Evolutionary conservation across 2,329 filamentous ascomycete species (phyloP), one percentile per base, ranked within the genome.

Genomic region (Aspergillus pseudotamarii): DNA sequence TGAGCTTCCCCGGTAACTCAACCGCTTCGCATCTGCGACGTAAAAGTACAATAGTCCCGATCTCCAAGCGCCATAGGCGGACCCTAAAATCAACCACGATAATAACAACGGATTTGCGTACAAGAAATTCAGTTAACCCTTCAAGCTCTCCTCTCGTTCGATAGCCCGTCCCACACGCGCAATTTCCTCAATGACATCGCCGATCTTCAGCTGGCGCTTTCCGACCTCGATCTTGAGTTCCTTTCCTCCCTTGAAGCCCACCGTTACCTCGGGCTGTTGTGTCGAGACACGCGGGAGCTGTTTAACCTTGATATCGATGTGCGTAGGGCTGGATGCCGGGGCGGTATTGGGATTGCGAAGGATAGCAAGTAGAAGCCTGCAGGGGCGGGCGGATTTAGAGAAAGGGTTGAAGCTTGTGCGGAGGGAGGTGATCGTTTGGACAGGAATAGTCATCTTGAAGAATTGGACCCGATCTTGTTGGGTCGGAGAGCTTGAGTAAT

Each of bases 211-310:
- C 75, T 89, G 90, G 72, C 91, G 84, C 78, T 90, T 91, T 70
- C 92, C 89, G 69, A 92, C 85, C 75, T 97, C 89, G 45, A 98
- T 86, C 38, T 88, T 88, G 82, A 98, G 87, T 73, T 96, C 90
- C 81, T 94, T 96, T 71, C 95, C 95, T 75, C 97, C 95, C 85
- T 97, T 97, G 80, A 98, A 98, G 73, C 94, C 96, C 70, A 99
- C 81, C 46, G 82, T 84, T 61, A 99, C 80, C 53, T 85, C 85
- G 61, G 90, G 91, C 34, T 88, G 84, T 72, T 92, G 88, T 59
- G 85, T 86, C 60, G 91, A 91, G 58, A 82, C 76, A 67, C 90
- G 86, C 59, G 92, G 88, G 58, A 98, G 83, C 67, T 97, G 82
- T 64, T 87, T 90, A 14, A 93, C 90, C 71, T 88, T 88, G 74